Conservation (phyloP, 164 flowering plant genomes). For the Aristolochia californica region DNA sequence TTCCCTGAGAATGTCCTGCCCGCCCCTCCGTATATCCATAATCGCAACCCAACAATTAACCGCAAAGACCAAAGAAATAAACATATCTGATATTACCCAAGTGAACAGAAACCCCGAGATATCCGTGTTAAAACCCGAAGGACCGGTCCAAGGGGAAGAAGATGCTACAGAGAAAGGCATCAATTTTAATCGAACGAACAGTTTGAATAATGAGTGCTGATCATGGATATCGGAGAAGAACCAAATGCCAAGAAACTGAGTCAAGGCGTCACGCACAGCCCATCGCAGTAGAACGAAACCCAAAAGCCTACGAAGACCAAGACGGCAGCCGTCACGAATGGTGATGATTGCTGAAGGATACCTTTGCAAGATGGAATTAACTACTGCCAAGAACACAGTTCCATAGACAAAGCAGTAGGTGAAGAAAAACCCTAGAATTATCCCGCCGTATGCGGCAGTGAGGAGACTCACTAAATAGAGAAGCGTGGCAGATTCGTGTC, state of each 20-base stretch:
- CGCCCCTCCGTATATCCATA: slow-evolving; percentile 59
- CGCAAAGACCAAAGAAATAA: slow-evolving; percentile 56
- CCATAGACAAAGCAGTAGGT: slow-evolving; percentile 72
- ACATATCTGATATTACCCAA: slow-evolving; percentile 61
- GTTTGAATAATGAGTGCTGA: slow-evolving; percentile 69
- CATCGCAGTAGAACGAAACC: slow-evolving; percentile 84
- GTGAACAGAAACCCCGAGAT: slow-evolving; percentile 52
- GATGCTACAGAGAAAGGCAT: slow-evolving; percentile 77
- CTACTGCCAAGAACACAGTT: slow-evolving; percentile 50
- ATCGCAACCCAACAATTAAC: slow-evolving; percentile 88
- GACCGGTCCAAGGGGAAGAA: slow-evolving; percentile 33
- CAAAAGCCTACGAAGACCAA: slow-evolving; percentile 63
- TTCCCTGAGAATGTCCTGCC: slow-evolving; percentile 71
- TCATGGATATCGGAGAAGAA: slow-evolving; percentile 87
- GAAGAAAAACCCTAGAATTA: slow-evolving; percentile 72
- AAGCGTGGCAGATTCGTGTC: slow-evolving; percentile 54
- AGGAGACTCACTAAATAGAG: slow-evolving; percentile 59
- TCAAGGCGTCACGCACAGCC: slow-evolving; percentile 90
- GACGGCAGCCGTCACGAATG: slow-evolving; percentile 54
- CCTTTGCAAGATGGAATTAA: slow-evolving; percentile 47
- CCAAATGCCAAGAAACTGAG: slow-evolving; percentile 81
- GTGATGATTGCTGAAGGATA: slow-evolving; percentile 28
- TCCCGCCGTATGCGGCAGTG: slow-evolving; percentile 79
- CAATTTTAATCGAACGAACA: slow-evolving; percentile 78
- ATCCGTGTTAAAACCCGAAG: slow-evolving; percentile 45